Conservation (phyloP, 2,329 filamentous ascomycete genomes). For the Leptographium lundbergii region DNA sequence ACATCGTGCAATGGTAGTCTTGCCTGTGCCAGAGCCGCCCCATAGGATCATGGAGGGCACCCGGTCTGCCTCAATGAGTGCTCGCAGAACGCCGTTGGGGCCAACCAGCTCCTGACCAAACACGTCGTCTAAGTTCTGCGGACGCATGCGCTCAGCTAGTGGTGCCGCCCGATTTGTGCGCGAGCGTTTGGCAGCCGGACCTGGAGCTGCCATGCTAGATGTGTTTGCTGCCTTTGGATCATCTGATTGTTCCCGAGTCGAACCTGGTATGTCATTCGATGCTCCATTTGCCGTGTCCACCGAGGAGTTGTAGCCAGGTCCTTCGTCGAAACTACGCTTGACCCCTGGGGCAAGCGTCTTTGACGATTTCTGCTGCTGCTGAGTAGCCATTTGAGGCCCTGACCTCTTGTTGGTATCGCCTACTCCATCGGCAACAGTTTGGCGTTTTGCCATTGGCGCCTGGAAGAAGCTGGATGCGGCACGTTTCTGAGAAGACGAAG, state of each 20-base stretch:
- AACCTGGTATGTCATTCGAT: not conserved
- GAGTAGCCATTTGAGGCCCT: not conserved
- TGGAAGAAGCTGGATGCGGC: slow-evolving; percentile 46
- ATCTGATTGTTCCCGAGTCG: not conserved
- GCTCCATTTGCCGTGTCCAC: not conserved
- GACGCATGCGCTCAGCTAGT: slow-evolving; percentile 88
- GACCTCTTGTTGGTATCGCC: slow-evolving; percentile 15
- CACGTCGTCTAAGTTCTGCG: slow-evolving; percentile 70
- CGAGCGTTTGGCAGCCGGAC: slow-evolving; percentile 44
- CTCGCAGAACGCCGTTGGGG: slow-evolving; percentile 66
- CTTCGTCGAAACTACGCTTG: slow-evolving; percentile 43
- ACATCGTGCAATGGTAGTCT: slow-evolving; percentile 85
- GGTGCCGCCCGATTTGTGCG: slow-evolving; percentile 65
- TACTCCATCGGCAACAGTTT: slow-evolving; percentile 23
- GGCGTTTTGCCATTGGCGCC: slow-evolving; percentile 45
- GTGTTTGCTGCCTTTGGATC: not conserved
- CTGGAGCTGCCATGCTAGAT: not conserved
- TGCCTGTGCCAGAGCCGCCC: slow-evolving; percentile 70
- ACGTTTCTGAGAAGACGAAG: slow-evolving; percentile 34
- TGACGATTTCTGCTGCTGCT: not conserved
- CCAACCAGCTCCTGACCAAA: slow-evolving; percentile 88
- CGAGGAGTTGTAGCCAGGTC: slow-evolving; percentile 26
- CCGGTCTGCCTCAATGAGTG: slow-evolving; percentile 71
- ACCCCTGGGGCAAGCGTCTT: slow-evolving; percentile 21
- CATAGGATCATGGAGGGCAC: slow-evolving; percentile 95